phyloP scores from a whole-genome alignment of 1,284 basidiomycete species.

The Puccinia novopanici region DNA sequence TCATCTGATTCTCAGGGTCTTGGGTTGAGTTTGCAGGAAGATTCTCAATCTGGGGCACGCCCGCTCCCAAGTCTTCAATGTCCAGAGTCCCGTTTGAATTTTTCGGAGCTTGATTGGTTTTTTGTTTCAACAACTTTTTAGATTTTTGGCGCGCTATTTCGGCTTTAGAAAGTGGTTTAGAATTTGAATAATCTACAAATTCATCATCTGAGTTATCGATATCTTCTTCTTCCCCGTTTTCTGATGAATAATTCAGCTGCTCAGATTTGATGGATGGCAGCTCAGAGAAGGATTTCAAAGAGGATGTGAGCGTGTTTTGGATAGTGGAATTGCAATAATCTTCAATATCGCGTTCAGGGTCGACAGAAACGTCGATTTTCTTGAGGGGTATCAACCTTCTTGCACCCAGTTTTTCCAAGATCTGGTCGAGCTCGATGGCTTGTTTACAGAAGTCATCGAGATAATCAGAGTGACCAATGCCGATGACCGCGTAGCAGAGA shows the following conservation, averaged over 20 bases:
- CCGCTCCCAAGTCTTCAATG: conserved; percentile 48
- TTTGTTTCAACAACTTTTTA: conserved; percentile 5
- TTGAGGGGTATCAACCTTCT: conserved; percentile 15
- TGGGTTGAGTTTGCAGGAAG: background rate
- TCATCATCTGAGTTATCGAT: conserved; percentile 28
- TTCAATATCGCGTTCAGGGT: conserved; percentile 22
- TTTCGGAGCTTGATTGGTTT: background rate
- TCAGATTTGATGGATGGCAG: conserved; percentile 14
- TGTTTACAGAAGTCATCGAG: conserved; percentile 41
- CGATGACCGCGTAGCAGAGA: conserved; percentile 28
- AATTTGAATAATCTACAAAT: conserved; percentile 22
- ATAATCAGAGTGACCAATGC: conserved; percentile 41
- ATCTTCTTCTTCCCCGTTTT: conserved; percentile 25
- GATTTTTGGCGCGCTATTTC: conserved; percentile 41
- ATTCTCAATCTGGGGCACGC: conserved; percentile 25
- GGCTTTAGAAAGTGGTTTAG: conserved; percentile 37
- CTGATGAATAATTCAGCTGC: background rate
- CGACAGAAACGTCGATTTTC: conserved; percentile 36
- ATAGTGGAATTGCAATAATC: background rate
- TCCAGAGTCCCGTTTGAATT: conserved; percentile 5
- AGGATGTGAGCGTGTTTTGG: background rate
- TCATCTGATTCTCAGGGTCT: background rate
- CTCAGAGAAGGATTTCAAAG: conserved; percentile 31
- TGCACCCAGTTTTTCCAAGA: conserved; percentile 26
- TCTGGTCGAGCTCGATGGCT: conserved; percentile 34